A percentile compares a stretch with the other conserved stretches of the same genome.
Evolutionary conservation across 73 alveolate genomes (phyloP).

Genomic region (Halteria grandinella): DNA sequence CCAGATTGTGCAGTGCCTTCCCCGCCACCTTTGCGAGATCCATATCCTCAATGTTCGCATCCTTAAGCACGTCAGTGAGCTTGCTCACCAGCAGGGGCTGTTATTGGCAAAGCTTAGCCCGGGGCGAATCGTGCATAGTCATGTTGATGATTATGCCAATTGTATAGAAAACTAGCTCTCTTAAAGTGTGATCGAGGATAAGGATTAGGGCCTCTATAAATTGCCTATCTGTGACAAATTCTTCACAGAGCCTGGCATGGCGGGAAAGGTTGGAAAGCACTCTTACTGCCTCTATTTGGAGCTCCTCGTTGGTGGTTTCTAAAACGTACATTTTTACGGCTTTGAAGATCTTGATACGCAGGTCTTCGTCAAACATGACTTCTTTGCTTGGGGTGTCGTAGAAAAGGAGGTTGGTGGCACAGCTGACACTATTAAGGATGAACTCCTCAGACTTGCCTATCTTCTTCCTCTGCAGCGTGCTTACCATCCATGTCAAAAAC

Average conservation of each 20-base stretch:
- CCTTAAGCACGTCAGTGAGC: conserved; percentile 45
- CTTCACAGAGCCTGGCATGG: conserved; percentile 25
- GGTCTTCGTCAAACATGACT: conserved; percentile 34
- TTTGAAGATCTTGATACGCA: conserved; percentile 19
- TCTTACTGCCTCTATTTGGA: conserved; percentile 57
- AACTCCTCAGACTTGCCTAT: conserved; percentile 71
- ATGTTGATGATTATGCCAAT: conserved; percentile 61
- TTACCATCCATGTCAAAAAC: conserved; percentile 47
- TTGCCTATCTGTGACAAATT: conserved; percentile 29
- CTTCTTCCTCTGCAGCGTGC: conserved; percentile 54
- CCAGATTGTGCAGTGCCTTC: conserved; percentile 58
- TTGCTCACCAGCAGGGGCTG: conserved; percentile 12
- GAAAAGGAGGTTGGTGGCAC: conserved; percentile 74
- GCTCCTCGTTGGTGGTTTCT: conserved; percentile 50
- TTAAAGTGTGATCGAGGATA: conserved; percentile 47
- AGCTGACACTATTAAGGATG: conserved; percentile 72
- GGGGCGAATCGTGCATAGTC: conserved; percentile 22
- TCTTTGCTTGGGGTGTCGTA: conserved; percentile 68
- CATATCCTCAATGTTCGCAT: conserved; percentile 63
- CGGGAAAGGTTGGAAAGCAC: conserved; percentile 57
- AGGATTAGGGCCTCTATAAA: conserved; percentile 41
- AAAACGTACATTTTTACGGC: conserved; percentile 14
- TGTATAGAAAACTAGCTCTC: conserved; percentile 51
- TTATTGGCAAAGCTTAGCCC: conserved; percentile 33
- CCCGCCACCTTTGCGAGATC: conserved; percentile 63